Evolutionary conservation across 352 stramenopile genomes (phyloP).

Genomic region (Phytophthora tubulina): DNA sequence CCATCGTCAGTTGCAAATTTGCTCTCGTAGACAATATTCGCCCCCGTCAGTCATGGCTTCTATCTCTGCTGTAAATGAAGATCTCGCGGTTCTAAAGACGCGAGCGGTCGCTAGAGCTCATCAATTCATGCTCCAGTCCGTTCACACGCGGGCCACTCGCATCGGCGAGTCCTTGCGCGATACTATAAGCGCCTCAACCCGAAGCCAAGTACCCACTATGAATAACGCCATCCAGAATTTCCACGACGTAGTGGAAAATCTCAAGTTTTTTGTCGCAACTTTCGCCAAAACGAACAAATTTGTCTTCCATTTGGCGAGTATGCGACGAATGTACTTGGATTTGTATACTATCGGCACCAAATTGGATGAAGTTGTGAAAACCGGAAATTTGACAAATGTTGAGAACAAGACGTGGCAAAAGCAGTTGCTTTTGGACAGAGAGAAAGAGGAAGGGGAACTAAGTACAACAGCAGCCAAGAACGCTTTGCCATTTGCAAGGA

Average conservation of each 20-base stretch:
- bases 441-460: slow-evolving; percentile 27
- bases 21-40: no score
- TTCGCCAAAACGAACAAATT: slow-evolving; percentile 34
- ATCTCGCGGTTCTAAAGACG: slow-evolving; percentile 1
- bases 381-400: not conserved
- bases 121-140: slow-evolving; percentile 25
- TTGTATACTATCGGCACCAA: not conserved
- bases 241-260: not conserved
- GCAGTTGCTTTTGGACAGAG: slow-evolving; percentile 16
- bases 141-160: slow-evolving; percentile 11
- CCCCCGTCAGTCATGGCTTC: no score
- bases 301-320: slow-evolving; percentile 38
- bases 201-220: not conserved
- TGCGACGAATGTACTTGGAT: slow-evolving; percentile 33
- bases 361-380: not conserved
- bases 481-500: slow-evolving; percentile 36
- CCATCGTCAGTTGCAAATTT: slow-evolving; percentile 19
- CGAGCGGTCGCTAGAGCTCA: not conserved
- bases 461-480: slow-evolving; percentile 28
- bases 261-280: slow-evolving; percentile 17
- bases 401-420: slow-evolving; percentile 14
- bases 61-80: not conserved
- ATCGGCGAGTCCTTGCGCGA: slow-evolving; percentile 8
- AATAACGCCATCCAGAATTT: not conserved
- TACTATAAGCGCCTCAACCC: not conserved